A percentile compares a stretch with the other conserved stretches of the same genome.
phyloP scores from a whole-genome alignment of 345 rosid species.

The Euphorbia lathyris region DNA sequence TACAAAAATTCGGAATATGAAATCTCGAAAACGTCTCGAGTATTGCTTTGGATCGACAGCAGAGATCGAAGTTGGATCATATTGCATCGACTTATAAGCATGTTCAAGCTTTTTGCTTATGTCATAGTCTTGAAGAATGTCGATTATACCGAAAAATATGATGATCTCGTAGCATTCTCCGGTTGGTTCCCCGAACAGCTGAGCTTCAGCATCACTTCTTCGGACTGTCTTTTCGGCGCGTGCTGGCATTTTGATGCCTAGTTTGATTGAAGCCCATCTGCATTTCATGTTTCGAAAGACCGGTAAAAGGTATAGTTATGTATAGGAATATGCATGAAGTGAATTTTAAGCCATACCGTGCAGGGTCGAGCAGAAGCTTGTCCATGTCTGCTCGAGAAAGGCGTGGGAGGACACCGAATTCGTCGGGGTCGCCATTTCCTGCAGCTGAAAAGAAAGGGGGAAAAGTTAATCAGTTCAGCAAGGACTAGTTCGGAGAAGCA shows the following conservation, averaged over 20 bases:
- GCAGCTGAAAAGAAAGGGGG: slow-evolving; percentile 17
- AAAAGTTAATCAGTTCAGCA: slow-evolving; percentile 17
- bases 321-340: too few relatives aligned
- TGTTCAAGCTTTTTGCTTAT: slow-evolving; percentile 99
- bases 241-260: slow-evolving; percentile 79
- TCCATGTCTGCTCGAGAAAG: slow-evolving; percentile 60
- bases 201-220: slow-evolving; percentile 56
- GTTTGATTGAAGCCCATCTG: slow-evolving; percentile 64
- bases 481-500: not conserved
- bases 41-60: slow-evolving; percentile 98
- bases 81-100: slow-evolving; percentile 94
- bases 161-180: slow-evolving; percentile 75
- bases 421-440: slow-evolving; percentile 47
- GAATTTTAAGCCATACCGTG: slow-evolving; percentile 37
- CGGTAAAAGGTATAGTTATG: too few relatives aligned
- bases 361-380: slow-evolving; percentile 50
- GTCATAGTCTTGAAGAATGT: slow-evolving; percentile 95
- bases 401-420: slow-evolving; percentile 32
- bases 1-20: slow-evolving; percentile 71
- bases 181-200: slow-evolving; percentile 83
- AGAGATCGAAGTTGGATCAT: slow-evolving; percentile 92
- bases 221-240: slow-evolving; percentile 77
- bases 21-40: slow-evolving; percentile 86
- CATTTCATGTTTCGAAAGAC: slow-evolving; percentile 16
- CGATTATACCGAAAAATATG: slow-evolving; percentile 82